Evolutionary conservation across 495 filamentous ascomycete genomes (phyloP).

Genomic region (Aspergillus avenaceus): DNA sequence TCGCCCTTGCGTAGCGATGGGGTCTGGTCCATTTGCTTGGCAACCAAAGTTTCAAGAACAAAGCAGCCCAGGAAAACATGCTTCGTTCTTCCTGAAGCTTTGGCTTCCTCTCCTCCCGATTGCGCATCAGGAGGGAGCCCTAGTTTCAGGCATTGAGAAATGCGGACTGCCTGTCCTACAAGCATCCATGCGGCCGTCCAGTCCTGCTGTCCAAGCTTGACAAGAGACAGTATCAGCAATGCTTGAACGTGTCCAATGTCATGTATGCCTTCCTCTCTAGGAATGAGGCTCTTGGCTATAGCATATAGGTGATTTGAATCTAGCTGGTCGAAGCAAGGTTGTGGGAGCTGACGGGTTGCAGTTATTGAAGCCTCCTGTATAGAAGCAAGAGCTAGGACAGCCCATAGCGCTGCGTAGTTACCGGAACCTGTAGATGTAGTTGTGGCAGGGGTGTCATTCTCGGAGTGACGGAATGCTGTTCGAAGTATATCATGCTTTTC

Average conservation of each 20-base stretch:
- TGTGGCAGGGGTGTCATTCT: slow-evolving; percentile 30
- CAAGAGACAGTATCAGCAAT: slow-evolving; percentile 54
- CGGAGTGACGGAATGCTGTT: slow-evolving; percentile 41
- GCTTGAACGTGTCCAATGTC: slow-evolving; percentile 61
- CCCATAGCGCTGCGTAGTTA: slow-evolving; percentile 62
- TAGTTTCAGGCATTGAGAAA: slow-evolving; percentile 45
- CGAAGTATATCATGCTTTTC: slow-evolving; percentile 63
- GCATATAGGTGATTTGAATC: slow-evolving; percentile 43
- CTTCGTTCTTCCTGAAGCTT: slow-evolving; percentile 30
- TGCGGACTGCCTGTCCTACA: slow-evolving; percentile 56
- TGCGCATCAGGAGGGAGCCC: slow-evolving; percentile 17
- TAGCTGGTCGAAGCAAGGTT: slow-evolving; percentile 12
- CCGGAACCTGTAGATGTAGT: slow-evolving; percentile 36
- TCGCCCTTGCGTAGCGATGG: slow-evolving; percentile 51
- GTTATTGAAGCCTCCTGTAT: slow-evolving; percentile 45
- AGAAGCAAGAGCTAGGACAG: slow-evolving; percentile 49
- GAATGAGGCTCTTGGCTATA: slow-evolving; percentile 53
- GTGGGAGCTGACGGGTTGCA: slow-evolving; percentile 22
- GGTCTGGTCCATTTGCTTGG: slow-evolving; percentile 44
- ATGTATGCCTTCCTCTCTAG: slow-evolving; percentile 46
- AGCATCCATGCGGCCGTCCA: slow-evolving; percentile 55
- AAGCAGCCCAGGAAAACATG: slow-evolving; percentile 61
- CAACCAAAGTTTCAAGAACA: slow-evolving; percentile 59
- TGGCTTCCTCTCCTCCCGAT: slow-evolving; percentile 15
- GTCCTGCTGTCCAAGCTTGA: slow-evolving; percentile 53